Base-by-base conservation (phyloP, 2,329 filamentous ascomycete genomes). In the Cytospora piceae region DNA sequence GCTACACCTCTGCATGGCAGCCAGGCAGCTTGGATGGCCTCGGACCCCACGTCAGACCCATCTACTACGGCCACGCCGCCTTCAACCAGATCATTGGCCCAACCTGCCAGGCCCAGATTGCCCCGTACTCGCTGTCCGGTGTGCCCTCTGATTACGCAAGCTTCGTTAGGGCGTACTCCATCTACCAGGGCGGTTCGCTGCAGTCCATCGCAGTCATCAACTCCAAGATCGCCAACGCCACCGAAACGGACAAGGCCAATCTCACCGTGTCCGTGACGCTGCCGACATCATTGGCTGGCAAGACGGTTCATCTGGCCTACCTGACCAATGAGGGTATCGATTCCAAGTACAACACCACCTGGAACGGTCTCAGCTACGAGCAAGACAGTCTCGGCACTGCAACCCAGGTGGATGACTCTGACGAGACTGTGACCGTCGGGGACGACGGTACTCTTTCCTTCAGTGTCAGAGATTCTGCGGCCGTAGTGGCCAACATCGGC, bases 21-120 rank as follows among this genome's bases (percentile, higher is more conserved):
- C 82, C 82, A 20, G 74, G 80, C 46, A 58, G 73, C 22, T 73
- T 77, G 66, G 76, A 79, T 67, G 78, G 75, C 32, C 75, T 72
- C 6, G 72, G 74, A 31, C 77, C 79, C 1, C 78, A 78, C 68
- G 80, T 83, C 12, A 78, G 82, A 31, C 81, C 82, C 1, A 74
- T 78, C 55, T 84, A 84, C 74, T 83, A 83, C 68, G 80, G 79
- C 65, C 77, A 81, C 67, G 82, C 79, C n/a, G 82, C 82, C 42
- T 79, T 84, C 67, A 80, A 79, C 29, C 80, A 83, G 68, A 75
- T 81, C 60, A 78, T 84, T 66, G 82, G 82, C 17, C 75, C 78
- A 12, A 66, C 68, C 17, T 72, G 80, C 60, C 77, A 79, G 14
- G 79, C 80, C 12, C 81, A 80, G 68, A 74, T 84, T 58, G 75